Evolutionary conservation across 345 rosid species (phyloP), one percentile per base, ranked within the genome.

Genomic region (Heritiera fomes): DNA sequence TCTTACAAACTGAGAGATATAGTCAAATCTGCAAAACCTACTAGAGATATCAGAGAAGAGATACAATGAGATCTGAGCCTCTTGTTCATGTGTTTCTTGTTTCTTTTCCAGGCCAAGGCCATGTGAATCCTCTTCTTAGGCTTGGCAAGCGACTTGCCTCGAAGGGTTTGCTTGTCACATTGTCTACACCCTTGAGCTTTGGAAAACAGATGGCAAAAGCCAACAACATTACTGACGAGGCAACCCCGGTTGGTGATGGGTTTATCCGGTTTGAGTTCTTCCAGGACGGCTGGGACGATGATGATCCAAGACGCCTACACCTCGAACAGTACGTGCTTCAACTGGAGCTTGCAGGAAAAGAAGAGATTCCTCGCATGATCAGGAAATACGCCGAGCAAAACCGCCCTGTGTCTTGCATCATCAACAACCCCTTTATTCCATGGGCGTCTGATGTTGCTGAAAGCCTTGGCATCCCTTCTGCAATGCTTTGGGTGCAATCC

Each of bases 401-500:
- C 65, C 89, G 91, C 45, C 95, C 97, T 0, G 89, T 94, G 52
- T 86, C 97, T 17, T 93, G 98, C 86, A 78, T 93, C 9, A 90
- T 94, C 78, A 92, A 87, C 81, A 95, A 93, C 83, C 95, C 98
- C 18, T 93, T 95, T 78, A 87, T 91, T 14, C 90, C 98, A 4
- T 95, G 98, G 98, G 97, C 87, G 1, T 87, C 94, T 1, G 98
- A 93, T 60, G 91, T 95, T 1, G 98, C 95, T 0, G 91, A 83
- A 59, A 79, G 80, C 66, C 87, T 95, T 2, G 90, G 90, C 62
- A 78, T 95, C 75, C 97, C 98, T 23, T 92, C 91, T 23, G 98
- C 98, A 1, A 80, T 93, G 84, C 94, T 95, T 5, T 95, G 98
- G 99, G 94, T 95, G 17, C 98, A 95, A 53, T 93, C 99, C 8